phyloP scores from a whole-genome alignment of 75 land plant genomes.

The Picea glauca region DNA sequence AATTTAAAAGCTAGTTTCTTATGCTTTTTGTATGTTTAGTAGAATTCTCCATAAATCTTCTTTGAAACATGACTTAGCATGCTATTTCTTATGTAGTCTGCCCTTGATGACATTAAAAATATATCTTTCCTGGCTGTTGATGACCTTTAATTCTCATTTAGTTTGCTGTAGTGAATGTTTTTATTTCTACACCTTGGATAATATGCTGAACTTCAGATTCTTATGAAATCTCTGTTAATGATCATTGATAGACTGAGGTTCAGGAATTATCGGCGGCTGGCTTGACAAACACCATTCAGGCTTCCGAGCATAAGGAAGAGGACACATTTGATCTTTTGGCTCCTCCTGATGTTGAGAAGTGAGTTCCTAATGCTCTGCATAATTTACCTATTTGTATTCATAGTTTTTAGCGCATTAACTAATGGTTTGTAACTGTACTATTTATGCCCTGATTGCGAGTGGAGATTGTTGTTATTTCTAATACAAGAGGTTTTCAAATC shows the following conservation, averaged over 20 bases:
- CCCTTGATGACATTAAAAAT: no score
- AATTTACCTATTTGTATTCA: no score
- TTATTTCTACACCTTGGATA: neutral
- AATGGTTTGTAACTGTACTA: no score
- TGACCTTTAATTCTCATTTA: no score
- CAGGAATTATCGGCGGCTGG: slow-evolving; percentile 32
- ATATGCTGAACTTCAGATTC: neutral
- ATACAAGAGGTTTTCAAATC: neutral
- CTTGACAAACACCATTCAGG: slow-evolving; percentile 21
- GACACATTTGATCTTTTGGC: slow-evolving; percentile 66
- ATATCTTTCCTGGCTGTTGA: no score
- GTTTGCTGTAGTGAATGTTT: neutral
- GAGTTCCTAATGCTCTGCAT: slow-evolving; percentile 4
- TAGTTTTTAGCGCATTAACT: no score
- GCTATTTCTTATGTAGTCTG: no score
- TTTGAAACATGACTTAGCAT: no score
- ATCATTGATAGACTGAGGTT: slow-evolving; percentile 10
- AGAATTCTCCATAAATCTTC: no score
- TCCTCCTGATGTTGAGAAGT: slow-evolving; percentile 67
- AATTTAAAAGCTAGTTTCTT: no score
- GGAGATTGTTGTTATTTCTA: neutral
- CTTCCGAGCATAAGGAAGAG: slow-evolving; percentile 46
- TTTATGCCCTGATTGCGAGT: no score
- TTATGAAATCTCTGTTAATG: neutral
- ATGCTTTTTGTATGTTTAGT: no score